These are phyloP conservation scores for Centaurea solstitialis DNA, from an alignment of 129 eudicot genomes.

Conservation along the genomic window DNA sequence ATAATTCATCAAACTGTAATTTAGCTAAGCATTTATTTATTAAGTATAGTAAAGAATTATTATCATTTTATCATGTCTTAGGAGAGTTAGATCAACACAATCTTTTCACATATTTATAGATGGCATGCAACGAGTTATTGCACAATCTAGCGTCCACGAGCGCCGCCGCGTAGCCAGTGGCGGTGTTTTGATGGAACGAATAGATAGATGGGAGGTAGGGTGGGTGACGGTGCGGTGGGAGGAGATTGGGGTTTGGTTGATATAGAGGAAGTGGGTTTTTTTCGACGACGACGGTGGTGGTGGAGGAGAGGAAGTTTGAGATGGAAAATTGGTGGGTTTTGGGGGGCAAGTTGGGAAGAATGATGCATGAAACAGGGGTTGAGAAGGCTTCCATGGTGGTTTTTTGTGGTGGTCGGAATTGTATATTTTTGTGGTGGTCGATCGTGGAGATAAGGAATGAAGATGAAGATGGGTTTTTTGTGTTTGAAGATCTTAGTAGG, in stretches of 20 bases:
- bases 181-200: constrained; percentile 34
- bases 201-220: background rate
- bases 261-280: constrained; percentile 26
- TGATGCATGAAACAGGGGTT: constrained; percentile 50
- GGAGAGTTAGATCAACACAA: no score
- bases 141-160: constrained; percentile 50
- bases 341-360: constrained; percentile 34
- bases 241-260: constrained; percentile 38
- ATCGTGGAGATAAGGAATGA: background rate
- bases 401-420: background rate
- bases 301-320: constrained; percentile 31
- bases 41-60: no score
- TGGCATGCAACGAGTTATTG: constrained; percentile 21
- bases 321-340: constrained; percentile 22
- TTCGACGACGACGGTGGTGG: constrained; percentile 17
- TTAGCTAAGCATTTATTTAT: no score
- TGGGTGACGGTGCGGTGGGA: constrained; percentile 14
- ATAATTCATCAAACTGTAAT: no score
- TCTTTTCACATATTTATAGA: no score
- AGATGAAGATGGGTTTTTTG: no score
- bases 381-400: constrained; percentile 66
- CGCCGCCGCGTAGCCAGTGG: no score
- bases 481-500: no score
- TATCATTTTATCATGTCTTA: no score
- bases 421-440: background rate